Evolutionary conservation across 768 basidiomycete species (phyloP), one percentile per base, ranked within the genome.

Genomic region (Phlegmacium glaucopus): DNA sequence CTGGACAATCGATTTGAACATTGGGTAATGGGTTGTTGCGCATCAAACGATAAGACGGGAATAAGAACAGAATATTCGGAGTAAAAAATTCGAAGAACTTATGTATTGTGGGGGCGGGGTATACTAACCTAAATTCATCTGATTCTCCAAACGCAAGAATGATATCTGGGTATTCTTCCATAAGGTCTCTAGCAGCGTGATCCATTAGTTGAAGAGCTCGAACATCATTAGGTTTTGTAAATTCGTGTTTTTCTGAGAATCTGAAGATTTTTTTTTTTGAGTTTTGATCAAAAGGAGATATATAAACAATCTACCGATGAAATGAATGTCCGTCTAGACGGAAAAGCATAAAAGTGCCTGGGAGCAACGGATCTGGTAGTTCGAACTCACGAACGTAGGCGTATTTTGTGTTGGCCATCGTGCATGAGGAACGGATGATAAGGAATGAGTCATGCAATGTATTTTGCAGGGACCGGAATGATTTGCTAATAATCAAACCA

Each of bases 321-420:
- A 99, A 99, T 0, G 87, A 82, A 56, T 92, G 90, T 1, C 96
- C 96, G 61, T 99, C 96, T 13, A 99, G 63, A 1, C 96, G 83
- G 44, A 93, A 77, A 17, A 98, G 71, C 55, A 96, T 77, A 65
- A 83, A 96, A 2, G 89, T 90, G 8, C 79, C 83, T 0, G 88
- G 94, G 0, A 98, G 70, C 2, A 98, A 71, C 0, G 82, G 74
- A 61, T 99, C 96, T 6, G 91, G 88, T 0, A 91, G 79, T 65
- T 99, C 95, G 62, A 88, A 98, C 29, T 77, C 77, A 55, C 83
- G 80, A 10, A 98, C 96, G 66, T 98, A 95, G 35, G 87, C 86
- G 58, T 83, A 99, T 59, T 82, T 87, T n/a, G 90, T 87, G 56
- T 88, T 90, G 11, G 95, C 93, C 95, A 99, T 97, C 5, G 22